Conservation (phyloP, 2,329 filamentous ascomycete genomes). For the Hymenoscyphus fraxineus region DNA sequence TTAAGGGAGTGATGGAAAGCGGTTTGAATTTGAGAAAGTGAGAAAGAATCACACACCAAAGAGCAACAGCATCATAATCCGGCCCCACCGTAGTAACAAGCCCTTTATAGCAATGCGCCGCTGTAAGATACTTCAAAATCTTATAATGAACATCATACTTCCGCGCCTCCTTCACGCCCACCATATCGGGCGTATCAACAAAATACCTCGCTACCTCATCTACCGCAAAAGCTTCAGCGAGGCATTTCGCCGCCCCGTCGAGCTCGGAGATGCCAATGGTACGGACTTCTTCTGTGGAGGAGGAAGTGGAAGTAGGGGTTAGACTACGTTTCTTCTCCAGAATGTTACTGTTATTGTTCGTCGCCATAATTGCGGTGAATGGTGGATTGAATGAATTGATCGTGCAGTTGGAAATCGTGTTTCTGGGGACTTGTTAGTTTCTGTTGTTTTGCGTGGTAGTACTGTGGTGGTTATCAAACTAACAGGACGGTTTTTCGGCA, state of each 20-base stretch:
- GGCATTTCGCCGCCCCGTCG: conserved; percentile 65
- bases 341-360: conserved; percentile 38
- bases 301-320: conserved; percentile 19
- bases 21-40: not conserved
- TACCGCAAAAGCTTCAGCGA: conserved; percentile 73
- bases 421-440: conserved; percentile 20
- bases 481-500: conserved; percentile 33
- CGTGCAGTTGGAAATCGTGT: conserved; percentile 4
- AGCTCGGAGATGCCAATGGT: conserved; percentile 62
- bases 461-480: conserved; percentile 14
- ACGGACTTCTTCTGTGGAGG: conserved; percentile 55
- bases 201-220: conserved; percentile 75
- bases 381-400: not conserved
- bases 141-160: conserved; percentile 74
- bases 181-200: conserved; percentile 66
- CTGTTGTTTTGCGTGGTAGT: too few relatives aligned
- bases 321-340: conserved; percentile 34
- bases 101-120: conserved; percentile 71
- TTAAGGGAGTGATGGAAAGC: not conserved
- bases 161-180: conserved; percentile 57
- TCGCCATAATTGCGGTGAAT: conserved; percentile 32
- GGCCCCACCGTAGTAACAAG: conserved; percentile 70
- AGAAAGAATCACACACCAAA: conserved; percentile 57
- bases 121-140: conserved; percentile 73
- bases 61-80: conserved; percentile 72